These are phyloP conservation scores for Epichloe festucae DNA, from an alignment of 2,329 filamentous ascomycete species.

Conservation along the genomic window DNA sequence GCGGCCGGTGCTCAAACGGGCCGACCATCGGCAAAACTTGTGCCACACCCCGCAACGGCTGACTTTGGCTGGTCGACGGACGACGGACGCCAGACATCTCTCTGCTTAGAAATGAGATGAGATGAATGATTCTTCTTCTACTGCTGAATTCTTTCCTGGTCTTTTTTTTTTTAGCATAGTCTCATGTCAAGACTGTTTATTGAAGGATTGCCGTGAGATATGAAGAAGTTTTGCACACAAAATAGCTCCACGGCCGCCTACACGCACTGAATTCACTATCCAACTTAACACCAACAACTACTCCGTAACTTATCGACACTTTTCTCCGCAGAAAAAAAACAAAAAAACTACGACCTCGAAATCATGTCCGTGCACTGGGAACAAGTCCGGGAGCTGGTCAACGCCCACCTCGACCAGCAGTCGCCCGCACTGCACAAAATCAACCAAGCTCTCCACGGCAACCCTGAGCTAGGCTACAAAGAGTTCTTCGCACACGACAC, in stretches of 20 bases:
- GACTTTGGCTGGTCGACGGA: too few relatives aligned
- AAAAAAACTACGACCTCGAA: not conserved
- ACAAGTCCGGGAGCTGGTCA: not conserved
- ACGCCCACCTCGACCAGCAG: not conserved
- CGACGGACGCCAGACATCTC: too few relatives aligned
- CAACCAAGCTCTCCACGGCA: constrained; percentile 9
- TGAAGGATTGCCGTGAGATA: too few relatives aligned
- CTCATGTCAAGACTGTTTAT: too few relatives aligned
- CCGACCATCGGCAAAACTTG: not conserved
- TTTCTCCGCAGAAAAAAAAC: not conserved
- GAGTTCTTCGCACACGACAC: constrained; percentile 17
- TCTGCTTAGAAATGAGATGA: too few relatives aligned
- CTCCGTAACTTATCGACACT: not conserved
- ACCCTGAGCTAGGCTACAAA: constrained; percentile 17
- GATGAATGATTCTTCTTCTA: too few relatives aligned
- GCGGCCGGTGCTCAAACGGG: not conserved
- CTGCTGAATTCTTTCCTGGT: too few relatives aligned
- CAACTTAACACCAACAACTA: not conserved
- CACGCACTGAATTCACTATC: not conserved
- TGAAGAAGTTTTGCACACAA: too few relatives aligned
- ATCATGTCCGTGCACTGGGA: constrained; percentile 3
- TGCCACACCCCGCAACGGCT: not conserved
- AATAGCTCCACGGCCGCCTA: too few relatives aligned
- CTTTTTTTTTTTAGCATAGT: too few relatives aligned
- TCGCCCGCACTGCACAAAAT: not conserved